Conservation (phyloP, 2,329 filamentous ascomycete genomes). For the Talaromyces pinophilus region DNA sequence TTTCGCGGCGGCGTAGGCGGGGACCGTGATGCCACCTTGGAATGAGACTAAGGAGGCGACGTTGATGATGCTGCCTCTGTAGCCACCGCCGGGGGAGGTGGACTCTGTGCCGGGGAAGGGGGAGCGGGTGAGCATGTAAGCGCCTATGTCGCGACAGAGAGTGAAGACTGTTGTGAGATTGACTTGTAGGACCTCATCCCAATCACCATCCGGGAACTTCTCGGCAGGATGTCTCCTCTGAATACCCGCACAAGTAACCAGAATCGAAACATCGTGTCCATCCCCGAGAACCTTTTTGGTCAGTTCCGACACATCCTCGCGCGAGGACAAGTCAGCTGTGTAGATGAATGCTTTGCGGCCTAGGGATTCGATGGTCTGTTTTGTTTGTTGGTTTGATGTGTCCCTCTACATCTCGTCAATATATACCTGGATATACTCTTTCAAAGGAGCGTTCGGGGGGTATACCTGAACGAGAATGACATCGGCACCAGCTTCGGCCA, state of each 20-base stretch:
- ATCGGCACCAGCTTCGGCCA: conserved; percentile 53
- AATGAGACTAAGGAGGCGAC: conserved; percentile 74
- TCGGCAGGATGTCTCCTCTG: conserved; percentile 76
- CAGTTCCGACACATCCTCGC: conserved; percentile 42
- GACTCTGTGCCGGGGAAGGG: conserved; percentile 20
- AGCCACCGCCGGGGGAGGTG: conserved; percentile 27
- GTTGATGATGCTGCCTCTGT: conserved; percentile 64
- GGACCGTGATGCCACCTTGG: conserved; percentile 79
- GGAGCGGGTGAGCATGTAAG: conserved; percentile 33
- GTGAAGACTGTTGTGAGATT: conserved; percentile 63
- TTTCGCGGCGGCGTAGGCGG: conserved; percentile 79
- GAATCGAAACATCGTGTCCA: conserved; percentile 67
- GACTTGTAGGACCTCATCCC: conserved; percentile 79
- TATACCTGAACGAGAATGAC: conserved; percentile 46
- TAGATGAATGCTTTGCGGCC: conserved; percentile 47
- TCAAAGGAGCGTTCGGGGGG: not conserved
- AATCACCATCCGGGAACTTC: conserved; percentile 74
- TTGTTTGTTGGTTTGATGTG: conserved; percentile 48
- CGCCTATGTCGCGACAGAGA: conserved; percentile 24
- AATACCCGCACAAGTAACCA: conserved; percentile 85
- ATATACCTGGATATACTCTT: too few relatives aligned
- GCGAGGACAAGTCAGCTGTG: conserved; percentile 46
- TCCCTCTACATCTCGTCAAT: conserved; percentile 49
- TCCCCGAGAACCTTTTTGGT: conserved; percentile 42
- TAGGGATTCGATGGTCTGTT: conserved; percentile 43